Evolutionary conservation across 352 stramenopile genomes (phyloP).

Genomic region (Phytophthora brassicae): DNA sequence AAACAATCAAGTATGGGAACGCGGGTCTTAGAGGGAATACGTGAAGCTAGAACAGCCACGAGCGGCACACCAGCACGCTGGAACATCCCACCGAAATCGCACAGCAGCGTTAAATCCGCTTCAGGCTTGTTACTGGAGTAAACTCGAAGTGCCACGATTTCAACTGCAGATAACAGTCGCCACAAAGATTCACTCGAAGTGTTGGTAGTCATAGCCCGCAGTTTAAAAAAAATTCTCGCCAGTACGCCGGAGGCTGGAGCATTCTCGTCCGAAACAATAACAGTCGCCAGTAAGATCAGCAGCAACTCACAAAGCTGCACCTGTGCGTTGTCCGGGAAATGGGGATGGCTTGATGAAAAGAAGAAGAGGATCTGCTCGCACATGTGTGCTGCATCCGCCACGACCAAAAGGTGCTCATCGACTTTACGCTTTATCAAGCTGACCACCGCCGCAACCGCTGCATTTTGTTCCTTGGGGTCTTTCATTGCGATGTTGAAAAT

Average conservation of each 20-base stretch:
- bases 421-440: conserved; percentile 22
- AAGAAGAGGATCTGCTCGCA: conserved; percentile 59
- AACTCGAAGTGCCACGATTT: conserved; percentile 33
- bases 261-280: conserved; percentile 21
- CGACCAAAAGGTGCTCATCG: conserved; percentile 4
- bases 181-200: conserved; percentile 11
- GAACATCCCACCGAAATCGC: conserved; percentile 25
- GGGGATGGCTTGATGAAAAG: conserved; percentile 17
- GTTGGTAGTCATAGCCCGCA: conserved; percentile 22
- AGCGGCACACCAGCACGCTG: conserved; percentile 29
- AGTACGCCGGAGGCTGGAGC: conserved; percentile 10
- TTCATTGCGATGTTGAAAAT: conserved; percentile 24
- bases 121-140: conserved; percentile 18
- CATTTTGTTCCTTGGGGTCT: conserved; percentile 22
- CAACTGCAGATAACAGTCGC: conserved; percentile 37
- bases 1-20: conserved; percentile 27
- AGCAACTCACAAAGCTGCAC: conserved; percentile 40
- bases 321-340: not conserved
- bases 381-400: conserved; percentile 34
- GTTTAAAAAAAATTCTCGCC: conserved; percentile 42
- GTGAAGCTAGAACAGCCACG: conserved; percentile 28
- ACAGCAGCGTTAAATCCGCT: conserved; percentile 15
- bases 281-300: conserved; percentile 35
- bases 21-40: conserved; percentile 3
- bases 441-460: conserved; percentile 11